Conservation (phyloP, 2,329 filamentous ascomycete species). For the Harringtonia aguacate region DNA sequence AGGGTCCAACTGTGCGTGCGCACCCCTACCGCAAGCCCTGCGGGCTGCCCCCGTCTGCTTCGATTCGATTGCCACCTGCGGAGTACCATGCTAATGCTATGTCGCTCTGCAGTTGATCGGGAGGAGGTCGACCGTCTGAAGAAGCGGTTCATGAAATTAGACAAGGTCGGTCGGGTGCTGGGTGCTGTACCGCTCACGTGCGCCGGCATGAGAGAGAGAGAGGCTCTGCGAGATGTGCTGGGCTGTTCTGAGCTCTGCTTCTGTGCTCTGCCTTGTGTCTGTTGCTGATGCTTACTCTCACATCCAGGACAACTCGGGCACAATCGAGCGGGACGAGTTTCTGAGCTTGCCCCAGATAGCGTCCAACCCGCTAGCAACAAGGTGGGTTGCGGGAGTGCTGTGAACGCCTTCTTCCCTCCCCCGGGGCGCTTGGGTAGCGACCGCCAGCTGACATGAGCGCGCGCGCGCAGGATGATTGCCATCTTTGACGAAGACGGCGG, state of each 20-base stretch:
- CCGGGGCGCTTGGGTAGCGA: no score
- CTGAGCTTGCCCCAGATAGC: slow-evolving; percentile 94
- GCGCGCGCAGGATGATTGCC: slow-evolving; percentile 93
- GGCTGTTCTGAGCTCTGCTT: no score
- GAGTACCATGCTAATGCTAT: background rate
- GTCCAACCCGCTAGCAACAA: slow-evolving; percentile 91
- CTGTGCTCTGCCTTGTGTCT: no score
- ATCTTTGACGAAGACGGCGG: slow-evolving; percentile 99
- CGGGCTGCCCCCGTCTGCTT: no score
- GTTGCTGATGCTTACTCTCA: no score
- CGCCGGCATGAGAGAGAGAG: no score
- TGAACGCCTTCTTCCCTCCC: no score
- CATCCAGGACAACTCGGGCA: slow-evolving; percentile 84
- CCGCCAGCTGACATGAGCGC: no score
- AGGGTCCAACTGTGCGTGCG: slow-evolving; percentile 73
- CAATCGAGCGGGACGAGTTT: slow-evolving; percentile 97
- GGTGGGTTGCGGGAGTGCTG: slow-evolving; percentile 39
- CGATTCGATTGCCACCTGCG: no score
- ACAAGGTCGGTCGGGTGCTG: slow-evolving; percentile 61
- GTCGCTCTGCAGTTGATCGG: slow-evolving; percentile 62
- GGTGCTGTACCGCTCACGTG: background rate
- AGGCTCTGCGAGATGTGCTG: no score
- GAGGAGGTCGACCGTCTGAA: slow-evolving; percentile 93
- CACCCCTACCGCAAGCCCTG: no score
- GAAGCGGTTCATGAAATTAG: slow-evolving; percentile 98